Evolutionary conservation across 257 asterid genomes (phyloP), one percentile per base, ranked within the genome.

Genomic region (Rhazya stricta): DNA sequence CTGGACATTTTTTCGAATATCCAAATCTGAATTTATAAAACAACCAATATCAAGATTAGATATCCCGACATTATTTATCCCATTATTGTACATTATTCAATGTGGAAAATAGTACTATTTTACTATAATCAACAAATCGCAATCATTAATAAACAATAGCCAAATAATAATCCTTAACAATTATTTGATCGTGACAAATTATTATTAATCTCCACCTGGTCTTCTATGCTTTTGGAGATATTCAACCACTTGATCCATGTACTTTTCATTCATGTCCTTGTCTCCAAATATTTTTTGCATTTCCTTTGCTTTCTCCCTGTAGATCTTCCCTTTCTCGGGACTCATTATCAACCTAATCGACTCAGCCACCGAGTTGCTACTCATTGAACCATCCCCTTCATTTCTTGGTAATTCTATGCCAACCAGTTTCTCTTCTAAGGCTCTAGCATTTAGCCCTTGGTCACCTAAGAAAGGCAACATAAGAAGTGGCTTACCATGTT

Each of bases 401-500:
- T 76, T 69, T 46, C 82, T 85, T 15, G 75, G 68, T 30, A 85
- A 60, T 73, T 83, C 86, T 13, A 66, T n/a, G 5, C 82, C 87
- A 45, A 79, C 69, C 32, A 60, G 36, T 74, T 77, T 81, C 2
- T 79, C 84, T 60, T 63, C 82, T 34, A 82, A 6, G 21, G 69
- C 67, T 54, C 82, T 74, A 42, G 85, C 80, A 74, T 70, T 79
- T 48, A 81, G 36, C 25, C 85, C 87, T 78, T 77, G 80, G 37
- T 83, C 83, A 8, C 34, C 79, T 74, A 37, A 60, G 48, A 83
- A 78, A 0, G 83, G 85, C 81, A 81, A 53, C 85, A 81, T 79
- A 6, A 79, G 74, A 4, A 79, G 76, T 5, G 83, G 74, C 9
- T 37, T 54, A 8, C 85, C 87, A 46, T 76, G 77, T 42, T 13